Base-by-base conservation (phyloP, 2,329 filamentous ascomycete species). In the Aureobasidium zeae region DNA sequence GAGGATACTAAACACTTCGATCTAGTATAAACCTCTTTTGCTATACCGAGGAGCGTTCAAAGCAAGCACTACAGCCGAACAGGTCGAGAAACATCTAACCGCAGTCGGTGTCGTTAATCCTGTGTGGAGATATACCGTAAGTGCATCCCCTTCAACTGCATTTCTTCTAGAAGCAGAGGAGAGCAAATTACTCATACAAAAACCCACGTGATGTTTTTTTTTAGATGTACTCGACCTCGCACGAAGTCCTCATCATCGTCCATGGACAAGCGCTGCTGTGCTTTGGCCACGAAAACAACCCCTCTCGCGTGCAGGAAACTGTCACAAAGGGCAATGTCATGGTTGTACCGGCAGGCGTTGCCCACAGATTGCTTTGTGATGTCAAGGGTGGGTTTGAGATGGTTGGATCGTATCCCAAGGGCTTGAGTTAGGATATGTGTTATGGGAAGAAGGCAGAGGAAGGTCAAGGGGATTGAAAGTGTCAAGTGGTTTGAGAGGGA, bases 381-480 rank as follows among this genome's bases (percentile, higher is more conserved):
- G 41, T 71, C 15, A 60, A 65, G 13, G 66, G 68, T 2, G 67
- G 62, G 1, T 84, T 84, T 55, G 62, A 74, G 55, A 82, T 83
- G 79, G 72, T 84, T 0, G 81, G 80, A 1, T 71, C 70, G 35
- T 83, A 85, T 65, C 79, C 77, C 0, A 62, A 51, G 17, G 72
- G 69, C 0, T 64, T 63, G 12, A 68, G 58, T 13, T 85, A 78
- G 78, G 79, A 84, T 58, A 83, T 85, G 81, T 83, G 79, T 52
- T 82, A 83, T 63, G 80, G 79, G 1, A 66, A 65, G 39, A 53
- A 65, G 26, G 73, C 67, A 0, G 79, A 82, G 55, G 5, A 73
- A 73, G 52, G 58, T 72, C 5, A 59, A 68, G 46, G 56, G 51
- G 5, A 79, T 81, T 34, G 55, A 51, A 41, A 51, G 53, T 3